Conservation (phyloP, 148 eudicot species). For the Polygonum maritimum region DNA sequence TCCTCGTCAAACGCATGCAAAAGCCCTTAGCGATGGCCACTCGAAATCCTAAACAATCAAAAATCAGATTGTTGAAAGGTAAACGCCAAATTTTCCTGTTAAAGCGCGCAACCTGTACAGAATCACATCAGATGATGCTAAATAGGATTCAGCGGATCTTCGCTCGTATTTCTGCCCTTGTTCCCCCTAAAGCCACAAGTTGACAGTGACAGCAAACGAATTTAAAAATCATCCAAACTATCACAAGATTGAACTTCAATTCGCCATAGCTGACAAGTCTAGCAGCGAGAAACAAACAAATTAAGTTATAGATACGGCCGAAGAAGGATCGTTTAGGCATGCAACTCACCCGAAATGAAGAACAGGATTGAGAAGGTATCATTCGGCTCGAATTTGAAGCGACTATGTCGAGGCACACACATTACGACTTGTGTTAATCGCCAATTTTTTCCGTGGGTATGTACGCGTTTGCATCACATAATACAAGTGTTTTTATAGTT, state of each 20-base stretch:
- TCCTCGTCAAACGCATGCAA: conserved; percentile 8
- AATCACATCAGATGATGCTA: background rate
- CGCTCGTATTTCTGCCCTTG: background rate
- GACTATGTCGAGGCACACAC: background rate
- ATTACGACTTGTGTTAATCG: background rate
- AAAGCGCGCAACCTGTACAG: background rate
- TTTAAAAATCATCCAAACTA: background rate
- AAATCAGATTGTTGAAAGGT: background rate
- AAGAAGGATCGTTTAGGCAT: background rate
- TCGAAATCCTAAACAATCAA: background rate
- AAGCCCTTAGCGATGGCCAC: background rate
- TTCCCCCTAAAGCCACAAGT: conserved; percentile 9
- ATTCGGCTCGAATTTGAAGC: conserved; percentile 1
- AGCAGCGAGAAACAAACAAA: background rate
- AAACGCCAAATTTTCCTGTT: background rate
- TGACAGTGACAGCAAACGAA: conserved; percentile 3
- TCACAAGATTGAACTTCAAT: background rate
- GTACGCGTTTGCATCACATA: background rate
- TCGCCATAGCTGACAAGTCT: conserved; percentile 1
- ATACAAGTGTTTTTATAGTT: no score
- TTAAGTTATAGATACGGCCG: background rate
- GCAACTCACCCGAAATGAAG: background rate
- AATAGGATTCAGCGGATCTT: background rate
- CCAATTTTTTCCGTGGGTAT: background rate
- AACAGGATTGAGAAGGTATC: conserved; percentile 1